Evolutionary conservation across 2,329 filamentous ascomycete genomes (phyloP), one percentile per base, ranked within the genome.

Genomic region (Graphilbum fragrans): DNA sequence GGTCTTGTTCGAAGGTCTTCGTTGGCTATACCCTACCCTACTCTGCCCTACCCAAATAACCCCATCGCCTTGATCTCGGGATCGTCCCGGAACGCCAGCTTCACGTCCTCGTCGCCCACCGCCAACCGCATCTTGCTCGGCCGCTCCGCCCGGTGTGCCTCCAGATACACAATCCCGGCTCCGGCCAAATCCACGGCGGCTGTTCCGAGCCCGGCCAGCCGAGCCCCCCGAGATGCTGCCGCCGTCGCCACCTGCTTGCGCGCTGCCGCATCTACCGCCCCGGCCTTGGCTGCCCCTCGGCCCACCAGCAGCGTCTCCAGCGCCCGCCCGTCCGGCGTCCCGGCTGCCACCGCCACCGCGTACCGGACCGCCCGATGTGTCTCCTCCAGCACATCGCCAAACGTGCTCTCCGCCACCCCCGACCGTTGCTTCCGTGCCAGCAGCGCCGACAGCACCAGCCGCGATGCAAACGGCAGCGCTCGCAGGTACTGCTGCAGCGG

Each of bases 321-420:
- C 25, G 83, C 69, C n/a, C 71, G 66, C 34, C 67, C 74, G 38
- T 53, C 51, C n/a, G 39, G 35, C 8, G 44, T 48, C 5, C 44
- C 47, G 4, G 35, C 42, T 0, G 46, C 45, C 8, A 47, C 44
- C 23, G 72, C 70, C 22, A 69, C 70, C 39, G 75, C 74, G 56
- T 82, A 66, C 39, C 72, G 64, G 3, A 74, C 74, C 45, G 88
- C 74, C 25, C 77, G 74, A 53, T 79, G 80, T 44, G 84, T 80
- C 61, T 98, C 92, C 51, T 94, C 87, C 7, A 94, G 66, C 5
- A 95, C 80, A 50, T 96, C 92, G 18, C 87, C 86, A 44, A 94
- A 77, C 0, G 86, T 82, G 41, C 86, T 88, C 63, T 98, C 92
- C 2, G 78, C 79, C 39, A 95, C 71, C 4, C 92, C 92, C 1